Conservation (phyloP, 2,329 filamentous ascomycete species). For the Dothidotthia symphoricarpi region DNA sequence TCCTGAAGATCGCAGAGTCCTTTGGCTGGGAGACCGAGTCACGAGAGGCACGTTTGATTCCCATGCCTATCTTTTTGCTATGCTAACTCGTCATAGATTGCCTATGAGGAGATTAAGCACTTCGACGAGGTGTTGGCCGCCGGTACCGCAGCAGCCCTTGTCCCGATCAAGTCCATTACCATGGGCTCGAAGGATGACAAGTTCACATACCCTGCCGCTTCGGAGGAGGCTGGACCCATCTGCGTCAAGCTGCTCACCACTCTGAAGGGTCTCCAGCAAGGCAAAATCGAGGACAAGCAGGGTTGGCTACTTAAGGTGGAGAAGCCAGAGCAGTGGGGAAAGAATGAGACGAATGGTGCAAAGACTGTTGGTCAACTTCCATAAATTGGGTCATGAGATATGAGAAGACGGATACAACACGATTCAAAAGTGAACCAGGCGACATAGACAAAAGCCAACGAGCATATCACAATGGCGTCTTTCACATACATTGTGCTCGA, state of each 20-base stretch:
- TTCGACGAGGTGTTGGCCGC: constrained; percentile 86
- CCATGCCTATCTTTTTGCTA: not conserved
- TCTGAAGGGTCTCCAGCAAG: constrained; percentile 82
- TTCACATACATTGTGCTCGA: not conserved
- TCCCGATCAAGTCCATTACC: constrained; percentile 89
- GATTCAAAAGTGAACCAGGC: not conserved
- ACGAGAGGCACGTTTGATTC: constrained; percentile 55
- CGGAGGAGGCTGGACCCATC: constrained; percentile 70
- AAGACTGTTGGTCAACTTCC: constrained; percentile 39
- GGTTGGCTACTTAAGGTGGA: constrained; percentile 62
- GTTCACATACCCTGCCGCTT: constrained; percentile 55
- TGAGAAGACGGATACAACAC: not conserved
- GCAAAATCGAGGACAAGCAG: constrained; percentile 73
- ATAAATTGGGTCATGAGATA: constrained; percentile 8
- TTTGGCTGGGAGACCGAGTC: constrained; percentile 85
- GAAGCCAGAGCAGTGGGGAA: constrained; percentile 41
- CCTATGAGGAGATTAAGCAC: constrained; percentile 59
- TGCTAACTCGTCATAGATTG: constrained; percentile 52
- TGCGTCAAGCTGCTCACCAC: constrained; percentile 70
- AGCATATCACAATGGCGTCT: not conserved
- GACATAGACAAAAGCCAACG: not conserved
- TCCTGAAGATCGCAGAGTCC: constrained; percentile 70
- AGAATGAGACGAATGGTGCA: constrained; percentile 22
- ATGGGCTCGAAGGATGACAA: constrained; percentile 59
- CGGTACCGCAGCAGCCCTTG: constrained; percentile 85